A percentile compares a stretch with the other conserved stretches of the same genome.
Conservation (phyloP, 2,329 filamentous ascomycete species). For the Diaporthe citri region DNA sequence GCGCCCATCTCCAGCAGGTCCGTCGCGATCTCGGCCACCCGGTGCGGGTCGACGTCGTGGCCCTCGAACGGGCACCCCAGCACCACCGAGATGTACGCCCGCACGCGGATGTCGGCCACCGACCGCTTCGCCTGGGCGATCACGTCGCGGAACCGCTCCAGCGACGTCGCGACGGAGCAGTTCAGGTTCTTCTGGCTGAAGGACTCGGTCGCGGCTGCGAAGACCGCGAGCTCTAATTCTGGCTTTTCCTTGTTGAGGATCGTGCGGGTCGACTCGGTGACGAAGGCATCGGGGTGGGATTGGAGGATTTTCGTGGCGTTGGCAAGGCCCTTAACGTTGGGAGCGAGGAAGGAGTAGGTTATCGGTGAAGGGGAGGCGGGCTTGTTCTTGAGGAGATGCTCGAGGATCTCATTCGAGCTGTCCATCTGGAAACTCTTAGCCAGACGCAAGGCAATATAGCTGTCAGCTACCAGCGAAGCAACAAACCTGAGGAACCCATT, state of each 20-base stretch:
- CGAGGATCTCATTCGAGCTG: conserved; percentile 80
- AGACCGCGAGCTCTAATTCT: conserved; percentile 80
- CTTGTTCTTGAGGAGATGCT: conserved; percentile 72
- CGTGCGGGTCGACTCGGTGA: conserved; percentile 62
- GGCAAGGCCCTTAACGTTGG: conserved; percentile 79
- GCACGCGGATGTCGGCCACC: conserved; percentile 73
- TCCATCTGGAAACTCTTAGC: conserved; percentile 71
- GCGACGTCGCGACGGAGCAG: conserved; percentile 80
- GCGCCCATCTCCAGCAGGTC: conserved; percentile 86
- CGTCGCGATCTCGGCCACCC: conserved; percentile 75
- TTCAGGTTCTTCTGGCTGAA: conserved; percentile 88
- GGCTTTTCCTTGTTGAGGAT: conserved; percentile 51
- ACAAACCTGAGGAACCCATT: conserved; percentile 84
- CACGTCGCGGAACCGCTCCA: conserved; percentile 77
- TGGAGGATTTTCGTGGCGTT: conserved; percentile 69
- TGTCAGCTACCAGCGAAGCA: not conserved
- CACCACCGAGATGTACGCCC: conserved; percentile 85
- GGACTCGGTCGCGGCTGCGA: conserved; percentile 83
- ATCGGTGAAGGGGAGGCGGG: conserved; percentile 68
- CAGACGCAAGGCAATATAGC: not conserved
- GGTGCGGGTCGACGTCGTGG: conserved; percentile 71
- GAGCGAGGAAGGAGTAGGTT: conserved; percentile 84
- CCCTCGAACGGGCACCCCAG: conserved; percentile 84
- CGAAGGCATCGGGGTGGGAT: conserved; percentile 61
- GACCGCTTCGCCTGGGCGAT: conserved; percentile 72